A percentile compares a stretch with the other conserved stretches of the same genome.
phyloP scores from a whole-genome alignment of 176 grass and related monocot species.

The Tuctoria greenei region DNA sequence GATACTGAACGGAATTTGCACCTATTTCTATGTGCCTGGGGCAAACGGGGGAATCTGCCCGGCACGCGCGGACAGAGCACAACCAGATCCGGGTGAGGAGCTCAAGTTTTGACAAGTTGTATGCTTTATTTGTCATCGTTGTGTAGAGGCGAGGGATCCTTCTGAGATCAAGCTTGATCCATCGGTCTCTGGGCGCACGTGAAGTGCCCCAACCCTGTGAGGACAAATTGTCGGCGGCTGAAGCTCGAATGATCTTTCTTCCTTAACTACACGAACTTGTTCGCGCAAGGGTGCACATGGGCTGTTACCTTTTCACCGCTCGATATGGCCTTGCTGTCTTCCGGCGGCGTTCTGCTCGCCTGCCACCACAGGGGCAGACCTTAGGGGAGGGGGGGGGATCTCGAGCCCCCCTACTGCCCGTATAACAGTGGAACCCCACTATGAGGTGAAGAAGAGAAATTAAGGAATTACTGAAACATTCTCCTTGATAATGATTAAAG shows the following conservation, averaged over 20 bases:
- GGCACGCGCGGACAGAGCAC: background rate
- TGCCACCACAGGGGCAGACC: no score
- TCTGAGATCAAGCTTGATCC: background rate
- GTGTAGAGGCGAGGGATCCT: background rate
- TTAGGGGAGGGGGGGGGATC: no score
- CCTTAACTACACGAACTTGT: no score
- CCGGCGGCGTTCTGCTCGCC: background rate
- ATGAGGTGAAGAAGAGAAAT: no score
- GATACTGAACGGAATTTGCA: no score
- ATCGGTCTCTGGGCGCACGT: background rate
- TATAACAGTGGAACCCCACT: no score
- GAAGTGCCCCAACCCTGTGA: background rate
- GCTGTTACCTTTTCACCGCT: background rate
- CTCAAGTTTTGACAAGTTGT: background rate
- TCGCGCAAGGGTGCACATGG: background rate
- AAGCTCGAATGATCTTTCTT: background rate
- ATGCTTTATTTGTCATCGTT: background rate
- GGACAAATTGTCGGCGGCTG: slow-evolving; percentile 6
- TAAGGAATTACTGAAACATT: no score
- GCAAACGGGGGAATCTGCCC: background rate
- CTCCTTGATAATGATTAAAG: no score
- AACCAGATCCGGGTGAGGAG: no score
- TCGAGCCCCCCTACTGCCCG: no score
- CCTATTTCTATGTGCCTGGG: background rate
- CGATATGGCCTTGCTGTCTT: background rate